phyloP scores from a whole-genome alignment of 225 moss, liverwort and hornwort species.

The Physcomitrium patens region DNA sequence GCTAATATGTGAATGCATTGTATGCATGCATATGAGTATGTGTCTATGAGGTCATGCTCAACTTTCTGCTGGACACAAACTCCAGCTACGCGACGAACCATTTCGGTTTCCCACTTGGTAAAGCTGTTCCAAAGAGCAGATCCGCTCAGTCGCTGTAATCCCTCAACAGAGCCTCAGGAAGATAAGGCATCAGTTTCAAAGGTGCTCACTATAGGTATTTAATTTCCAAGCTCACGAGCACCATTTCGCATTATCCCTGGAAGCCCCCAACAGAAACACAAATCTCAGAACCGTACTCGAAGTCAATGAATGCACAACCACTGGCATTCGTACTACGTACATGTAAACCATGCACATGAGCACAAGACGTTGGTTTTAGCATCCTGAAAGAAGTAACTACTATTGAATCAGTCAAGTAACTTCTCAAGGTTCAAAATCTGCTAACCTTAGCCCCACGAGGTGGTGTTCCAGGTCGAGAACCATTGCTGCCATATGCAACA shows the following conservation, averaged over 20 bases:
- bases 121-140: slow-evolving; percentile 46
- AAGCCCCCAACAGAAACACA: slow-evolving; percentile 47
- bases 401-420: slow-evolving; percentile 18
- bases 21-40: no score
- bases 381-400: slow-evolving; percentile 19
- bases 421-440: slow-evolving; percentile 39
- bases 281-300: slow-evolving; percentile 33
- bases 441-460: slow-evolving; percentile 85
- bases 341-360: slow-evolving; percentile 26
- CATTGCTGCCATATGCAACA: slow-evolving; percentile 57
- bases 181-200: slow-evolving; percentile 55
- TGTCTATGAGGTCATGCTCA: slow-evolving; percentile 20
- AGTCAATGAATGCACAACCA: slow-evolving; percentile 37
- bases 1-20: neutral
- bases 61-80: slow-evolving; percentile 38
- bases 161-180: slow-evolving; percentile 50
- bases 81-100: slow-evolving; percentile 37
- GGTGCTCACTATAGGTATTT: slow-evolving; percentile 45
- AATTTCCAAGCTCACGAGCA: slow-evolving; percentile 48
- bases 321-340: slow-evolving; percentile 15
- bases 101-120: slow-evolving; percentile 39
- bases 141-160: neutral
- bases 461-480: slow-evolving; percentile 68
- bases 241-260: slow-evolving; percentile 60
- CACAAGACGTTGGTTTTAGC: slow-evolving; percentile 7